Percentiles rank a stretch among this genome's conserved stretches.
Conservation (phyloP, 805 yeast genomes). For the Yamadazyma insecticola region DNA sequence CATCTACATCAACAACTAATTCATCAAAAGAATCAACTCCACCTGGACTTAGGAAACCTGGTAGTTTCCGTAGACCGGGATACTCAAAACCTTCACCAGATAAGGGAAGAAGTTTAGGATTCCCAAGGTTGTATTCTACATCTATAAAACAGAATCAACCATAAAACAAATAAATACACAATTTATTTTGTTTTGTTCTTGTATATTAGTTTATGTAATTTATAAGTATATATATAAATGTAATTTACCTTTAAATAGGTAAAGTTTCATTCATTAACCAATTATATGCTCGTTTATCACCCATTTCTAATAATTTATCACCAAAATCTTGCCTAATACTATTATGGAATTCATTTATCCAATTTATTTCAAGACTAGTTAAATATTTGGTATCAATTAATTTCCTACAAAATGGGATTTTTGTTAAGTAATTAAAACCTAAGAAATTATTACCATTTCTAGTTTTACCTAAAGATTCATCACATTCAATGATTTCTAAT, state of each 20-base stretch:
- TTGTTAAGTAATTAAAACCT: conserved; percentile 38
- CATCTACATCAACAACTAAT: neutral
- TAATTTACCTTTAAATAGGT: conserved; percentile 16
- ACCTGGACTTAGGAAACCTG: conserved; percentile 24
- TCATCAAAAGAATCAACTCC: conserved; percentile 7
- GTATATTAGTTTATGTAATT: conserved; percentile 9
- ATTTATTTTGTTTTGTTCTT: conserved; percentile 4
- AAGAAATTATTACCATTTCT: conserved; percentile 26
- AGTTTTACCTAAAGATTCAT: conserved; percentile 33
- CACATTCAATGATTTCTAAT: conserved; percentile 49
- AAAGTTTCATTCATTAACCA: conserved; percentile 73
- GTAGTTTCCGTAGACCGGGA: conserved; percentile 29
- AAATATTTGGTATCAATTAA: conserved; percentile 31
- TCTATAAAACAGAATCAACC: conserved; percentile 11
- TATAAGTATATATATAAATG: conserved; percentile 1
- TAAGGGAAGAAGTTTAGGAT: conserved; percentile 17
- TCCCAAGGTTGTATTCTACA: conserved; percentile 22
- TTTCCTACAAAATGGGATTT: conserved; percentile 48
- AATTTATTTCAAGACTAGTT: conserved; percentile 23
- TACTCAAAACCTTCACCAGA: conserved; percentile 12
- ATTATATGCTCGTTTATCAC: conserved; percentile 53
- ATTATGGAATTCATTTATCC: conserved; percentile 38
- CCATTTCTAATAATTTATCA: conserved; percentile 43
- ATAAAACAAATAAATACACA: conserved; percentile 1
- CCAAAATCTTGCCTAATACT: conserved; percentile 29